Percentiles rank a stretch among this genome's conserved stretches.
Evolutionary conservation across 2,329 filamentous ascomycete species (phyloP).

Genomic region (Chalaropsis ovoidea): DNA sequence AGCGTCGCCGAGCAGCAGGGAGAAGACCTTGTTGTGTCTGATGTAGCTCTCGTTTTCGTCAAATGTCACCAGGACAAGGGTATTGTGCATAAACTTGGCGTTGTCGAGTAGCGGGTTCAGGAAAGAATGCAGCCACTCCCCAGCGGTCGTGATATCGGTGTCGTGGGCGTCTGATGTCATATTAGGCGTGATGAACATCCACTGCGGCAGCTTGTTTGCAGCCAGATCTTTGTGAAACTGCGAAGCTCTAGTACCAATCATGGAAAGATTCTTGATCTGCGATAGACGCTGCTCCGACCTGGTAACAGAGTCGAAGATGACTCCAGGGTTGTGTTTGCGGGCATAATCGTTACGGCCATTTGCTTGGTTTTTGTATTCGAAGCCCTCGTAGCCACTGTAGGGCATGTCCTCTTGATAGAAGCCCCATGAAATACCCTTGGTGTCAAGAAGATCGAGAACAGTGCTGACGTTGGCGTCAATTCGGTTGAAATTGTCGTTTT

Average conservation of each 20-base stretch:
- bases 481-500: conserved; percentile 55
- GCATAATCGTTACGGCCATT: conserved; percentile 66
- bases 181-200: conserved; percentile 62
- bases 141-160: conserved; percentile 57
- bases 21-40: conserved; percentile 57
- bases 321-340: conserved; percentile 64
- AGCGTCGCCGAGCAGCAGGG: conserved; percentile 64
- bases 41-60: conserved; percentile 67
- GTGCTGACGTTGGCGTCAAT: conserved; percentile 53
- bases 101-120: conserved; percentile 60
- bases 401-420: conserved; percentile 72
- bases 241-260: conserved; percentile 36
- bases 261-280: conserved; percentile 60
- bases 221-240: conserved; percentile 58
- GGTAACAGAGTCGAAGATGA: conserved; percentile 58
- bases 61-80: conserved; percentile 65
- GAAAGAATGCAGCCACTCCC: conserved; percentile 57
- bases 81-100: conserved; percentile 62
- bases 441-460: conserved; percentile 58
- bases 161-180: conserved; percentile 72
- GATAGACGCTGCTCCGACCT: conserved; percentile 49
- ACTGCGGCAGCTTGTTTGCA: conserved; percentile 56
- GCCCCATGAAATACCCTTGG: conserved; percentile 55
- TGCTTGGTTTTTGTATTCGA: conserved; percentile 51
- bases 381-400: conserved; percentile 61